These are phyloP conservation scores for Amphichorda felina DNA, from an alignment of 2,329 filamentous ascomycete species.

Conservation along the genomic window DNA sequence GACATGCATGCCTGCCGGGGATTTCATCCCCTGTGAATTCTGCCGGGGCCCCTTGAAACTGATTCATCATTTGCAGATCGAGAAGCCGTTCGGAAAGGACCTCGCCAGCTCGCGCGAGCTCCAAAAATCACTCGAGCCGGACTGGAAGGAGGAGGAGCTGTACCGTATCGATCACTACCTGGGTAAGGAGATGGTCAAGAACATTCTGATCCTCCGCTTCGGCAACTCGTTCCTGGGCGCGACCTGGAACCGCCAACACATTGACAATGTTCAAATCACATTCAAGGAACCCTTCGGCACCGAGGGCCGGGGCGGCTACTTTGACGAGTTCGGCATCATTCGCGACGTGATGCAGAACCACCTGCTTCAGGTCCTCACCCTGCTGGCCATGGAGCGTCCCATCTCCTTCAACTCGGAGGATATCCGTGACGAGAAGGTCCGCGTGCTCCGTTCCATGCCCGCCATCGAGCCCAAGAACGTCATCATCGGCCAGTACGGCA, in stretches of 20 bases:
- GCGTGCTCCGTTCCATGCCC: slow-evolving; percentile 86
- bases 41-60: background rate
- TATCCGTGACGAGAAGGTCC: slow-evolving; percentile 96
- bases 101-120: slow-evolving; percentile 87
- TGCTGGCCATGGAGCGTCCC: slow-evolving; percentile 95
- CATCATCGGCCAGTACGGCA: slow-evolving; percentile 97
- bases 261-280: slow-evolving; percentile 97
- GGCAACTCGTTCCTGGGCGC: slow-evolving; percentile 98
- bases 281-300: slow-evolving; percentile 99
- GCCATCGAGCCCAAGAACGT: slow-evolving; percentile 98
- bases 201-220: slow-evolving; percentile 94
- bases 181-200: slow-evolving; percentile 99
- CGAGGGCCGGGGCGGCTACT: slow-evolving; percentile 94
- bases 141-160: slow-evolving; percentile 98
- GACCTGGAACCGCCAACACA: slow-evolving; percentile 98
- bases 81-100: slow-evolving; percentile 99
- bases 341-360: slow-evolving; percentile 99
- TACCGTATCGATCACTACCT: slow-evolving; percentile 99
- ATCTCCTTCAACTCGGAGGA: slow-evolving; percentile 98
- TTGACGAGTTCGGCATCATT: slow-evolving; percentile 98
- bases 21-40: background rate
- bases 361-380: slow-evolving; percentile 86
- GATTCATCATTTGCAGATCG: slow-evolving; percentile 48
- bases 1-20: background rate
- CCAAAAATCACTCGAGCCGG: slow-evolving; percentile 86